phyloP scores from a whole-genome alignment of 139 green algal species.

The Picochlorum sp. region DNA sequence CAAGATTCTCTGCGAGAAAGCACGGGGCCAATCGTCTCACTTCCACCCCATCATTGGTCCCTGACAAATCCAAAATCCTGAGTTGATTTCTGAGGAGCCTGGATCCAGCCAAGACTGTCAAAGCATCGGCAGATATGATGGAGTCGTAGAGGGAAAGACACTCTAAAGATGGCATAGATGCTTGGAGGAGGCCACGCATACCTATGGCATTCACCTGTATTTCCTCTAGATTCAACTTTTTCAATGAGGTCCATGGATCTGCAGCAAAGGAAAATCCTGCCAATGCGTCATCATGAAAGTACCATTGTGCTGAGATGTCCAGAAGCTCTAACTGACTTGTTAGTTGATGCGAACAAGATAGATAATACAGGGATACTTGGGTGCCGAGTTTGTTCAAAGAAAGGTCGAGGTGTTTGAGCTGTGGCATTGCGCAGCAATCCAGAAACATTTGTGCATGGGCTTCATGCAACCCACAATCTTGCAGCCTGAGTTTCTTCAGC shows the following conservation, averaged over 20 bases:
- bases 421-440: not conserved
- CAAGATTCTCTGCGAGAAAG: not conserved
- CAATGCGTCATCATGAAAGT: not conserved
- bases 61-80: not conserved
- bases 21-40: not conserved
- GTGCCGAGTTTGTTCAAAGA: too few species aligned
- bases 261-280: not conserved
- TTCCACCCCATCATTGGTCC: not conserved
- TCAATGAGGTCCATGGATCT: not conserved
- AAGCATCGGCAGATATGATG: not conserved
- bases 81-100: not conserved
- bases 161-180: not conserved
- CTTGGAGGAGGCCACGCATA: not conserved
- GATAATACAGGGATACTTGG: too few species aligned
- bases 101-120: not conserved
- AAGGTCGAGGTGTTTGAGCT: too few species aligned
- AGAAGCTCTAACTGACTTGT: not conserved
- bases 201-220: not conserved
- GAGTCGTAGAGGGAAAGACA: not conserved
- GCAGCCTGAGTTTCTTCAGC: not conserved
- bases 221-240: not conserved
- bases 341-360: not conserved
- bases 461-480: slow-evolving; percentile 20
- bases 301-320: not conserved
- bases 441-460: slow-evolving; percentile 7